Conservation (phyloP, 805 yeast genomes). For the Brettanomyces sp. region DNA sequence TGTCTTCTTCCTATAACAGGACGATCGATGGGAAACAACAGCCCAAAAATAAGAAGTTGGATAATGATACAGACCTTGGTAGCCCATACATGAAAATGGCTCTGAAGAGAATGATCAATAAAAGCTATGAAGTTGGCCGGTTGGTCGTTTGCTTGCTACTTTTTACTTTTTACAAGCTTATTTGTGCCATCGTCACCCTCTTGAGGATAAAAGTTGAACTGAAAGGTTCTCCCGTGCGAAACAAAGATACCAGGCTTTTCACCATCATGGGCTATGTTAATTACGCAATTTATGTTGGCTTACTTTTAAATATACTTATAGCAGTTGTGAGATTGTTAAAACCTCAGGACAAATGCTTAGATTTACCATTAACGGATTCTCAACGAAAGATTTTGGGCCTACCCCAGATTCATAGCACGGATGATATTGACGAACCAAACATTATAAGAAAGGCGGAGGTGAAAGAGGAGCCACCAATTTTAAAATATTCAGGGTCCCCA, state of each 20-base stretch:
- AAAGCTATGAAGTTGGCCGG: slow-evolving; percentile 28
- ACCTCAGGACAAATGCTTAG: slow-evolving; percentile 41
- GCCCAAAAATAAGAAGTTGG: background rate
- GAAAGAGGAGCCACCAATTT: too few species aligned
- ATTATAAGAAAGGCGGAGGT: too few species aligned
- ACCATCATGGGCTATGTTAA: slow-evolving; percentile 5
- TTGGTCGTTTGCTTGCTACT: slow-evolving; percentile 22
- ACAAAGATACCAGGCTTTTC: background rate
- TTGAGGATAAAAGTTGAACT: slow-evolving; percentile 7
- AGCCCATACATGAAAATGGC: slow-evolving; percentile 38
- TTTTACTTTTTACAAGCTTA: slow-evolving; percentile 23
- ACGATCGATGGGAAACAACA: background rate
- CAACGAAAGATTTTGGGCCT: slow-evolving; percentile 42
- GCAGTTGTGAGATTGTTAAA: slow-evolving; percentile 25
- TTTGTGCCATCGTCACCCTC: slow-evolving; percentile 15
- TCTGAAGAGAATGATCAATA: slow-evolving; percentile 33
- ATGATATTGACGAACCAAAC: background rate
- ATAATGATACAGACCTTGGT: slow-evolving; percentile 7
- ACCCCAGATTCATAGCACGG: slow-evolving; percentile 3
- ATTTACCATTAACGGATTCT: slow-evolving; percentile 36
- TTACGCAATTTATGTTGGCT: slow-evolving; percentile 15
- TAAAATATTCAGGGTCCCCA: too few species aligned
- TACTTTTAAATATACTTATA: slow-evolving; percentile 21
- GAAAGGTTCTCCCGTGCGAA: background rate
- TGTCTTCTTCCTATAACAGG: background rate